phyloP scores from a whole-genome alignment of 2,329 filamentous ascomycete species.

The Ploettnerulaceae sp. region DNA sequence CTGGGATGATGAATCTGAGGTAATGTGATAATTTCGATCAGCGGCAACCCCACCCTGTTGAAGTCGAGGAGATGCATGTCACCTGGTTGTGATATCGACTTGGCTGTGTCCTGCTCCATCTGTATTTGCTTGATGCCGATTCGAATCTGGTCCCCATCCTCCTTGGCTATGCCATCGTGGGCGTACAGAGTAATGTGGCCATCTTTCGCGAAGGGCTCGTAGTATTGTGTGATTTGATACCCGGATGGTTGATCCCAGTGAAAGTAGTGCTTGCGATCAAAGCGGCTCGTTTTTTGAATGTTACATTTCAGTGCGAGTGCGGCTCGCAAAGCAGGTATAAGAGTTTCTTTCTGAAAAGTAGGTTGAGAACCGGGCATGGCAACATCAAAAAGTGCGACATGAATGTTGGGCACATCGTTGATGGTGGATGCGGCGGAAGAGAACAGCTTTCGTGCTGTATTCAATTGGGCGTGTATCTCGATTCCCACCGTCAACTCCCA shows the following conservation, averaged over 20 bases:
- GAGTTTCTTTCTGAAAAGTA: constrained; percentile 72
- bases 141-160: constrained; percentile 64
- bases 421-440: constrained; percentile 63
- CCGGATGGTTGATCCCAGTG: constrained; percentile 96
- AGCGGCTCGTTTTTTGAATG: constrained; percentile 71
- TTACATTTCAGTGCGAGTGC: constrained; percentile 79
- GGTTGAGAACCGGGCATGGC: constrained; percentile 89
- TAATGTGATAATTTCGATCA: constrained; percentile 92
- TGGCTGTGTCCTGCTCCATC: constrained; percentile 96
- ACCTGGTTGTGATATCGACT: constrained; percentile 75
- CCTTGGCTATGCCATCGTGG: constrained; percentile 73
- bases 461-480: constrained; percentile 95
- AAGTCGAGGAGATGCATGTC: constrained; percentile 80
- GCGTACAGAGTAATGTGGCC: constrained; percentile 66
- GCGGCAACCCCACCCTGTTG: constrained; percentile 83
- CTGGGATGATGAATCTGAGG: constrained; percentile 83
- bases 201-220: constrained; percentile 64
- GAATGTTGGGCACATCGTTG: constrained; percentile 71
- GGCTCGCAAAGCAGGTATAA: constrained; percentile 86
- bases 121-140: constrained; percentile 92
- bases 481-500: constrained; percentile 97
- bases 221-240: constrained; percentile 98
- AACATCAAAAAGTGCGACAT: constrained; percentile 83
- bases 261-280: constrained; percentile 98
- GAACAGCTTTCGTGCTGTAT: constrained; percentile 85